Conservation (phyloP, 495 filamentous ascomycete genomes). For the Lineolata rhizophorae region DNA sequence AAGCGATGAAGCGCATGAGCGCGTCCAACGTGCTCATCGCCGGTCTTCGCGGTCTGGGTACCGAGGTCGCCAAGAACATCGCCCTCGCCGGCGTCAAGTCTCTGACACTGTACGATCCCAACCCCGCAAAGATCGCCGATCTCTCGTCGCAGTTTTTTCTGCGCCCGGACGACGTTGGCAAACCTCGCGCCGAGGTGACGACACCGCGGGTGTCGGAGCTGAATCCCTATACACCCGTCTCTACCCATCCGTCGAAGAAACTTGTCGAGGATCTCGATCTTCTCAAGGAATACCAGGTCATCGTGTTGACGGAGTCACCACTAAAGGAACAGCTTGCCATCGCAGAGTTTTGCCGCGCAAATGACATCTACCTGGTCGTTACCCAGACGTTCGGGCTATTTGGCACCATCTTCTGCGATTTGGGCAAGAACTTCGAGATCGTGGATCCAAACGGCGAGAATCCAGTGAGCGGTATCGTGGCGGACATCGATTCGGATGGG, state of each 20-base stretch:
- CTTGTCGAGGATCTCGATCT: conserved; percentile 48
- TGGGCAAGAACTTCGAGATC: conserved; percentile 77
- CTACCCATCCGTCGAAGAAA: conserved; percentile 41
- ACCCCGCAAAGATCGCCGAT: conserved; percentile 60
- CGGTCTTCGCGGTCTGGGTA: conserved; percentile 80
- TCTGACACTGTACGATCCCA: conserved; percentile 68
- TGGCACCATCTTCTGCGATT: conserved; percentile 91
- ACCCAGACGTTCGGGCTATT: conserved; percentile 85
- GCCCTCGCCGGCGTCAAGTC: conserved; percentile 87
- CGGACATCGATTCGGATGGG: conserved; percentile 68
- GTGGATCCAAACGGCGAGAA: conserved; percentile 84
- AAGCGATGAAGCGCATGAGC: conserved; percentile 99
- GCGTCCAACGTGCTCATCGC: conserved; percentile 86
- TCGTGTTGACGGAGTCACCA: conserved; percentile 72
- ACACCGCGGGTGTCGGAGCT: conserved; percentile 80
- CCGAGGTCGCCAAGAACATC: conserved; percentile 98
- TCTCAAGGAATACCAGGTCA: conserved; percentile 71
- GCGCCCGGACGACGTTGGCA: conserved; percentile 68
- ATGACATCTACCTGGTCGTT: conserved; percentile 74
- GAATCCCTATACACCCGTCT: conserved; percentile 86
- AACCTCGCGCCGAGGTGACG: conserved; percentile 68
- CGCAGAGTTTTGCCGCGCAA: conserved; percentile 79
- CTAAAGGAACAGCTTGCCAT: conserved; percentile 59
- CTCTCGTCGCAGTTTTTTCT: conserved; percentile 97
- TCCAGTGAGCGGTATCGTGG: conserved; percentile 71